These are phyloP conservation scores for Trichophyton benhamiae DNA, from an alignment of 2,329 filamentous ascomycete species.

Conservation along the genomic window DNA sequence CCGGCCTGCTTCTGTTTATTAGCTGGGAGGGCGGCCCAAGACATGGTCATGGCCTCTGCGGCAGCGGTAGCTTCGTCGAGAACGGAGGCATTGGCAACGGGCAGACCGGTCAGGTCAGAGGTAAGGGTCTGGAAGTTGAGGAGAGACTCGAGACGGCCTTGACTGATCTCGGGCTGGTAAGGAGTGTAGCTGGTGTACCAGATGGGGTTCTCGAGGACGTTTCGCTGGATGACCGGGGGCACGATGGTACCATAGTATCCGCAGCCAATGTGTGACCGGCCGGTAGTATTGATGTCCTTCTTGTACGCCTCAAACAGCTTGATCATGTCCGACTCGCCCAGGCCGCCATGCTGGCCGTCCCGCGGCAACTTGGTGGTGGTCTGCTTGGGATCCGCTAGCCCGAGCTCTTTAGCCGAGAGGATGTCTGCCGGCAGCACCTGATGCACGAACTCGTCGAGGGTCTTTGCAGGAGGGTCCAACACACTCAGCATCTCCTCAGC, in stretches of 20 bases:
- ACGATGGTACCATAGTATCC: conserved; percentile 83
- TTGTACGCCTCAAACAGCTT: conserved; percentile 30
- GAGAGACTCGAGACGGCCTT: conserved; percentile 80
- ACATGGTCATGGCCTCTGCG: conserved; percentile 91
- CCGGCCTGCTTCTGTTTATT: conserved; percentile 60
- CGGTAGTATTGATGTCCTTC: conserved; percentile 48
- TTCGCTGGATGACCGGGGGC: conserved; percentile 82
- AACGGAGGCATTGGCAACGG: conserved; percentile 81
- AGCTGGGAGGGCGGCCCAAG: conserved; percentile 60
- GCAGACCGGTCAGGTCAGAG: conserved; percentile 71
- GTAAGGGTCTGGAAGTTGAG: conserved; percentile 95
- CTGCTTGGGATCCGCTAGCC: conserved; percentile 40
- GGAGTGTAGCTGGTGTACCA: conserved; percentile 99
- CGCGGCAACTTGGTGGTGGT: conserved; percentile 30
- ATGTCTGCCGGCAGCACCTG: conserved; percentile 76
- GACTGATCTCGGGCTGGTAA: conserved; percentile 94
- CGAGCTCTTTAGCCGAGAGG: conserved; percentile 52
- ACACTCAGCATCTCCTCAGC: conserved; percentile 66
- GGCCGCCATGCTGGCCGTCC: conserved; percentile 29
- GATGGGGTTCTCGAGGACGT: conserved; percentile 80
- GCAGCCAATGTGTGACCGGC: conserved; percentile 61
- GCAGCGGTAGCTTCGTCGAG: conserved; percentile 86
- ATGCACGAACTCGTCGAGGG: conserved; percentile 68
- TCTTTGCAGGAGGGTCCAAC: conserved; percentile 60
- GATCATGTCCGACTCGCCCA: conserved; percentile 37